Evolutionary conservation across 1,284 basidiomycete species (phyloP), one percentile per base, ranked within the genome.

Genomic region (Stygiomarasmius scandens): DNA sequence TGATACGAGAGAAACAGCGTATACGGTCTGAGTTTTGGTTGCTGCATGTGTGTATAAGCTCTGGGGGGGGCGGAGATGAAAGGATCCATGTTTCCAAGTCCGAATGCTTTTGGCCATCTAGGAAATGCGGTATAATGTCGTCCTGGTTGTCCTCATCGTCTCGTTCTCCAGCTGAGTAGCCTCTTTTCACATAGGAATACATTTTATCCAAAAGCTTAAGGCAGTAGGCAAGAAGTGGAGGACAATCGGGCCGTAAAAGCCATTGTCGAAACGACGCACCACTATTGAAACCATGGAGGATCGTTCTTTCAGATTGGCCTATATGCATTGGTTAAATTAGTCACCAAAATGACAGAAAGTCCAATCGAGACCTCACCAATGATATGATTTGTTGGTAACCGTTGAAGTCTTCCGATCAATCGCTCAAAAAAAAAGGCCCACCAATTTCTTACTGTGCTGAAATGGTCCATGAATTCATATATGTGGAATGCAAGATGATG

Each of bases 401-500:
- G 16, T 25, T 58, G 52, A 3, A 54, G 36, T 38, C 41, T 58
- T 19, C 56, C 52, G 20, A 58, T 54, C 12, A 54, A 27, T 8
- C 56, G 24, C 20, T 58, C 56, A 4, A 38, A 25, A 14, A 45
- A 45, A 38, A 58, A 58, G 23, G 44, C 32, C 56, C 56, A 58
- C n/a, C 41, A 54, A 25, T 53, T 54, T 5, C 29, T 20, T 8
- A 54, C 46, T 5, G 52, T 8, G 20, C 56, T 32, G 22, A 58
- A 58, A 5, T 44, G 23, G 29, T 41, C 32, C 25, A 58, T 53
- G 29, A 53, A 58, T 8, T 58, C 45, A 25, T 54, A 50, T 11
- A 58, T 47, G 25, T 58, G 56, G 29, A 54, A 58, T 3, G 19
- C 56, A 29, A 58, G 23, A 32, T 58, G 56, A 46, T 58, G 56